Base-by-base conservation (phyloP, 257 asterid genomes). In the Linderniella brevidens region DNA sequence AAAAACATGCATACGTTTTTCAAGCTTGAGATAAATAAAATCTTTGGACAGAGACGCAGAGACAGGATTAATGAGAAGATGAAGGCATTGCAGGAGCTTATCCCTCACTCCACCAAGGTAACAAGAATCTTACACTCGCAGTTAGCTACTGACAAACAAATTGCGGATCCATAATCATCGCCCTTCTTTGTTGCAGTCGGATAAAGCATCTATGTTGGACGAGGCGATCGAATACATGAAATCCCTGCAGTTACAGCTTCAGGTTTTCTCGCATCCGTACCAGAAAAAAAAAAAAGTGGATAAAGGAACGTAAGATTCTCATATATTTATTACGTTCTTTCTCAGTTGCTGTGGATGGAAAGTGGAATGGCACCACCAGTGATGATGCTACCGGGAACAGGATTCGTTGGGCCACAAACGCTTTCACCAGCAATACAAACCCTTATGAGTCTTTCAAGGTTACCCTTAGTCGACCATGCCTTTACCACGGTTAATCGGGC, bases 191-290 rank as follows among this genome's bases (percentile, higher is more conserved):
- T 52, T 41, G 19, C 74, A 81, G 96, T 64, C 92, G 9, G 94
- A 86, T 48, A 86, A 86, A 70, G 96, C 96, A 38, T 86, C 96
- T 3, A 72, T 81, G 87, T 52, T 85, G 58, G 93, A 85, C 38
- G 92, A 85, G 59, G 96, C 93, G 20, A 82, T 86, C 15, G 92
- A 86, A 57, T 86, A 86, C 79, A 74, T 78, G 84, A 86, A 78
- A 57, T 76, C 94, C 41, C 71, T 86, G 42, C 96, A 86, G 59
- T 48, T 70, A 35, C 96, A 85, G 59, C 75, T 85, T 52, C 96
- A 85, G 93, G 96, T 80, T 41, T 13, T 6, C 32, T 25, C 32
- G 6, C n/a, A 25, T 11, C 0, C 25, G 35, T 36, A 11, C 19
- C 13, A 11, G 19, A 37, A 29, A 36, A n/a, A 3, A 42, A 9